Base-by-base conservation (phyloP, 345 rosid species). In the Aethionema arabicum region DNA sequence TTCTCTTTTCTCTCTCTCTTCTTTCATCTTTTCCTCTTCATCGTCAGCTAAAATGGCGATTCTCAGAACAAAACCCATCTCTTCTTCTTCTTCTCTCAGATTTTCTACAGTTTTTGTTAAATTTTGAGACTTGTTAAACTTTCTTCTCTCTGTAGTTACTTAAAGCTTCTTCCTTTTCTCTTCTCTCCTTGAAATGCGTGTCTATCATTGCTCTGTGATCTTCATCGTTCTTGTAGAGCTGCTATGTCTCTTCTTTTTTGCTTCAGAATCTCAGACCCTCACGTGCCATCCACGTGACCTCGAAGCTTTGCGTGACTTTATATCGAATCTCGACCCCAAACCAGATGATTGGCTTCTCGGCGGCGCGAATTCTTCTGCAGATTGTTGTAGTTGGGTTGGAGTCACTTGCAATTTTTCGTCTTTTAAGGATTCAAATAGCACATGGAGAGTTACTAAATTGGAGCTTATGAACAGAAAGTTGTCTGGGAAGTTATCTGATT, bases 351-450 rank as follows among this genome's bases (percentile, higher is more conserved):
- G 90, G 88, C 1, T 63, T 29, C 12, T 11, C 8, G 40, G 52
- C 67, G 48, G 39, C 5, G 4, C 16, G 10, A 76, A 61, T 61
- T 61, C 59, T 8, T 78, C 82, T 6, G 3, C 64, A n/a, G 76
- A 78, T 52, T 89, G 93, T 77, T 83, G 96, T 49, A 21, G 36
- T 29, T 89, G 95, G 95, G 52, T 40, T 6, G 96, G 93, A 65
- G 51, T 85, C 76, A 55, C 69, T 31, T 85, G 92, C 67, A 69
- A 66, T 35, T 65, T 80, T 59, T 53, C 76, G n/a, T 58, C 21
- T 45, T 11, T 69, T 35, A 46, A 54, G 36, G 64, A 63, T 60
- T 14, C 60, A 43, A 7, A 38, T 41, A 52, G 9, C 66, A 73
- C 75, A 11, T 42, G 66, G 6, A 82, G 88, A 46, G 95, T 75